Conservation (phyloP, 78 protist species). For the Dictyostelium firmibasis region DNA sequence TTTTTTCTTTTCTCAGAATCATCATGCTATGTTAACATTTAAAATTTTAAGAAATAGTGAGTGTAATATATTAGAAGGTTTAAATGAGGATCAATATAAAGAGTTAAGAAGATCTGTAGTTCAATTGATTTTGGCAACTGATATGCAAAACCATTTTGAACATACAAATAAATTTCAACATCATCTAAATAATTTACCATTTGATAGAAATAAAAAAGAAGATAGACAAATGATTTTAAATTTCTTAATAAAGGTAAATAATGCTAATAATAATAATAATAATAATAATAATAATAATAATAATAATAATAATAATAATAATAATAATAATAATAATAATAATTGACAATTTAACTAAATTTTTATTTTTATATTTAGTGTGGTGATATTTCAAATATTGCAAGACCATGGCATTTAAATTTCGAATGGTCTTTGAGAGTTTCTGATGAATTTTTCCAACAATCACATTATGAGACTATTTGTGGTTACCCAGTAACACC, state of each 20-base stretch:
- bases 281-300: too few species aligned
- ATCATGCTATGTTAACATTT: conserved; percentile 90
- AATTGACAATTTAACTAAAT: too few species aligned
- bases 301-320: too few species aligned
- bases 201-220: conserved; percentile 74
- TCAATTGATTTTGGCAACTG: conserved; percentile 73
- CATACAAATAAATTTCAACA: conserved; percentile 67
- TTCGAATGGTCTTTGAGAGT: conserved; percentile 70
- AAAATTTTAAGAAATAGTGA: conserved; percentile 78
- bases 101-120: conserved; percentile 79
- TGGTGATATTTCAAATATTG: conserved; percentile 78
- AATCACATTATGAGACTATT: conserved; percentile 53
- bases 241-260: conserved; percentile 51
- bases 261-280: too few species aligned
- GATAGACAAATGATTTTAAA: conserved; percentile 75
- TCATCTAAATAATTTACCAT: conserved; percentile 61
- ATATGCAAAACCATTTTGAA: conserved; percentile 74
- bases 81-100: conserved; percentile 73
- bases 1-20: conserved; percentile 62
- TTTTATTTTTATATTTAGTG: too few species aligned
- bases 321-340: too few species aligned
- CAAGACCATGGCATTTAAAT: conserved; percentile 80
- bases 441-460: conserved; percentile 75
- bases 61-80: conserved; percentile 83
- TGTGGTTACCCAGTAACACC: conserved; percentile 79